Percentiles rank a stretch among this genome's conserved stretches.
Conservation (phyloP, 2,329 filamentous ascomycete species). For the Karstenula rhodostoma region DNA sequence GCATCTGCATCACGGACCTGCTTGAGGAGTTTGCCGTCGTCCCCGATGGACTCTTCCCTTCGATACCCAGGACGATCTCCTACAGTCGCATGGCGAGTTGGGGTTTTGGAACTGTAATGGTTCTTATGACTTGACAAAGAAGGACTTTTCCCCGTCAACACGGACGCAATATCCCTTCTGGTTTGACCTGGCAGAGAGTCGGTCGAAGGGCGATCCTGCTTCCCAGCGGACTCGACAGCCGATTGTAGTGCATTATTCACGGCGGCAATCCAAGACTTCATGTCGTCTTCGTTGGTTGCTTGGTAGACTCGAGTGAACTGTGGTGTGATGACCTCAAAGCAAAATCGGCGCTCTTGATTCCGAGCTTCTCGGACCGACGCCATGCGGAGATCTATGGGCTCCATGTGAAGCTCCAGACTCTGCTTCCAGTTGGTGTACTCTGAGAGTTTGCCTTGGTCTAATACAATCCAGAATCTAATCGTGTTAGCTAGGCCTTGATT, state of each 20-base stretch:
- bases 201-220: conserved; percentile 57
- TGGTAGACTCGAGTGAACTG: conserved; percentile 97
- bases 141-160: conserved; percentile 89
- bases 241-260: conserved; percentile 98
- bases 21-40: conserved; percentile 85
- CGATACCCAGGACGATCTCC: conserved; percentile 82
- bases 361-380: conserved; percentile 95
- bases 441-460: conserved; percentile 94
- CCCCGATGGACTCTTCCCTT: conserved; percentile 76
- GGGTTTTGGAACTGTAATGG: conserved; percentile 63
- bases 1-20: conserved; percentile 89
- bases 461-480: conserved; percentile 92
- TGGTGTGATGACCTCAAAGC: conserved; percentile 97
- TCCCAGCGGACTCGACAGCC: conserved; percentile 83
- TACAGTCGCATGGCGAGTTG: conserved; percentile 87
- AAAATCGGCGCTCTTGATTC: conserved; percentile 93
- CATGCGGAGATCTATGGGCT: conserved; percentile 95
- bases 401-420: conserved; percentile 94
- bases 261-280: conserved; percentile 94
- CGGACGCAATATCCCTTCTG: conserved; percentile 88
- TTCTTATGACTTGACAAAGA: conserved; percentile 69
- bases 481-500: conserved; percentile 35
- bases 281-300: conserved; percentile 96
- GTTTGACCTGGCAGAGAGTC: conserved; percentile 65
- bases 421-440: conserved; percentile 99